Conservation (phyloP, 495 filamentous ascomycete species). For the Staphylotrichum tortipilum region DNA sequence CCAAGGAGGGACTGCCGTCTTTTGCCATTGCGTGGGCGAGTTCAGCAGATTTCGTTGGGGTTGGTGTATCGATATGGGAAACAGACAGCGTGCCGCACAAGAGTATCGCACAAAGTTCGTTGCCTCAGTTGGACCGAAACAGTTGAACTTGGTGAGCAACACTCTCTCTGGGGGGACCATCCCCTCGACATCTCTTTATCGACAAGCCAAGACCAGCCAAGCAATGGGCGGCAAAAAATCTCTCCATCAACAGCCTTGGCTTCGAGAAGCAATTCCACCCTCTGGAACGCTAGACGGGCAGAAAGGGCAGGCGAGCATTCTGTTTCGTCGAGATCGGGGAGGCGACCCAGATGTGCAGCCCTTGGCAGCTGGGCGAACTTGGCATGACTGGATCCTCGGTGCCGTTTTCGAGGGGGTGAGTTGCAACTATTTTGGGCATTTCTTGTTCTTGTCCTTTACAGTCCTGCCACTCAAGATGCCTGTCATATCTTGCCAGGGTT, state of each 20-base stretch:
- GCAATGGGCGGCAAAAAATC: too few species aligned
- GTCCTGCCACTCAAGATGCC: too few species aligned
- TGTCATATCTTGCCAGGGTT: too few species aligned
- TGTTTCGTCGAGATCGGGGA: background rate
- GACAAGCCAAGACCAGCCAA: background rate
- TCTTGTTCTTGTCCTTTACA: too few species aligned
- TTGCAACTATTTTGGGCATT: too few species aligned
- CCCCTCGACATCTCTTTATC: too few species aligned
- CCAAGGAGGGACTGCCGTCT: conserved; percentile 1
- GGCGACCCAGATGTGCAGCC: background rate
- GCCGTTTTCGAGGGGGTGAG: background rate
- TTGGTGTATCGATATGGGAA: too few species aligned
- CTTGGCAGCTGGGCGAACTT: conserved; percentile 7
- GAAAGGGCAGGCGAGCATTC: background rate
- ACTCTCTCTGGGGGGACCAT: too few species aligned
- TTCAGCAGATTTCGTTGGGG: background rate
- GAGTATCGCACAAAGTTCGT: too few species aligned
- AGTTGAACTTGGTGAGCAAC: too few species aligned
- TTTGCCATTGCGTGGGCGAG: background rate
- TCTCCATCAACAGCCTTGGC: background rate
- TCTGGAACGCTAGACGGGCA: background rate
- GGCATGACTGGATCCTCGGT: background rate
- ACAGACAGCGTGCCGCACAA: too few species aligned
- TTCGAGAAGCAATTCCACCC: background rate
- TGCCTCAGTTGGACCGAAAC: too few species aligned